Evolutionary conservation across 257 asterid species (phyloP).

Genomic region (Petrea volubilis): DNA sequence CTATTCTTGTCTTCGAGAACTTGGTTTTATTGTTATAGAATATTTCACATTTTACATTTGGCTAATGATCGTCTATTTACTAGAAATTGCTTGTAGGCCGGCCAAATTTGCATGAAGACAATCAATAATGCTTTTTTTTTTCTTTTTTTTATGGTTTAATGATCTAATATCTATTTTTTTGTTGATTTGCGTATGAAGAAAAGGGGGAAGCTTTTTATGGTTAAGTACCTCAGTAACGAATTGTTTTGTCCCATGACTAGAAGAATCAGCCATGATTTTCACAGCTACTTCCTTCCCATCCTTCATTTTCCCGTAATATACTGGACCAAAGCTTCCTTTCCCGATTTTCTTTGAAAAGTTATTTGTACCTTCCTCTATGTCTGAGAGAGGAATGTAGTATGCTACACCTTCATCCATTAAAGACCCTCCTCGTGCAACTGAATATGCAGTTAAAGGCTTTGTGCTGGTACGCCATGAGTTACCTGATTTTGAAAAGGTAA

Average conservation of each 20-base stretch:
- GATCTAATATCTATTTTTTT: too few species aligned
- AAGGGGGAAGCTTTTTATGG: too few species aligned
- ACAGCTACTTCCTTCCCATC: slow-evolving; percentile 97
- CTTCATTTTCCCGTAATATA: slow-evolving; percentile 80
- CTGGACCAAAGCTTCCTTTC: slow-evolving; percentile 97
- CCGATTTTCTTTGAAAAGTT: slow-evolving; percentile 73
- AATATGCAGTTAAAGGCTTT: slow-evolving; percentile 45
- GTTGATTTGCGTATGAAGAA: too few species aligned
- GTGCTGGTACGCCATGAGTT: slow-evolving; percentile 58
- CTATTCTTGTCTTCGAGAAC: not conserved
- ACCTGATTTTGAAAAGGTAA: slow-evolving; percentile 37
- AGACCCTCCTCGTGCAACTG: slow-evolving; percentile 70
- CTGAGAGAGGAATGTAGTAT: slow-evolving; percentile 71
- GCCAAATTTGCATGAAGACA: not conserved
- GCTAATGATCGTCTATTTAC: not conserved
- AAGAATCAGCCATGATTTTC: slow-evolving; percentile 92
- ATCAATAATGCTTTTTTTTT: not conserved
- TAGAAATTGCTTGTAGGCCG: not conserved
- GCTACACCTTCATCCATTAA: slow-evolving; percentile 92
- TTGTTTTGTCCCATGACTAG: slow-evolving; percentile 90
- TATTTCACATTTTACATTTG: not conserved
- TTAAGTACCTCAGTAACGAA: slow-evolving; percentile 79
- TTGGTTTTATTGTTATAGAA: not conserved
- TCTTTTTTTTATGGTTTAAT: not conserved
- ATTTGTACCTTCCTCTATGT: slow-evolving; percentile 79